Conservation (phyloP, 75 land plant genomes). For the Chamaecyparis obtusa region DNA sequence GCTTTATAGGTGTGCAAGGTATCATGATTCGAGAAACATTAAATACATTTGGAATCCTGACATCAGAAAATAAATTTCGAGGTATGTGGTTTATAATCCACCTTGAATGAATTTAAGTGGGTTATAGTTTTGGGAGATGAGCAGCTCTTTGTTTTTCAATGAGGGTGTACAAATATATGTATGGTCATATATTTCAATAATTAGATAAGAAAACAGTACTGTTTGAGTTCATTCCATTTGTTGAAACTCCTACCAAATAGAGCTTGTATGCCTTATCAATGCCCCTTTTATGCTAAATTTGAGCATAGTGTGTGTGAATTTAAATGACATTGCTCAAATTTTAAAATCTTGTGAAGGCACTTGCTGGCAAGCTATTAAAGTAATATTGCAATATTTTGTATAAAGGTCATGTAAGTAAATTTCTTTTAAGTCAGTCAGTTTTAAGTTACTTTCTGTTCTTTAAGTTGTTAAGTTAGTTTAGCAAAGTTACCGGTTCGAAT, state of each 20-base stretch:
- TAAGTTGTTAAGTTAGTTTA: no score
- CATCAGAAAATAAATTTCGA: slow-evolving; percentile 59
- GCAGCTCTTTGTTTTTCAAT: neutral
- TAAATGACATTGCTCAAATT: neutral
- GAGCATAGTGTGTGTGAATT: neutral
- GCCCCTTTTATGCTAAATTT: neutral
- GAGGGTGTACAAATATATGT: neutral
- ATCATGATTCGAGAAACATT: slow-evolving; percentile 87
- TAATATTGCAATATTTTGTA: no score
- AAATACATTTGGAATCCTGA: slow-evolving; percentile 84
- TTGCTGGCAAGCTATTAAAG: neutral
- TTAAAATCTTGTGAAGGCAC: neutral
- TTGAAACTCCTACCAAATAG: neutral
- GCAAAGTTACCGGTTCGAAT: no score
- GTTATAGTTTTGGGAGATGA: neutral
- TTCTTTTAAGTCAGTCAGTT: no score
- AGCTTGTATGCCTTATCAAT: neutral
- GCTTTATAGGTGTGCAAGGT: slow-evolving; percentile 56
- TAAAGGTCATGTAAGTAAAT: no score
- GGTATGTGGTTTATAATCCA: slow-evolving; percentile 30
- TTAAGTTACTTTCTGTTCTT: no score
- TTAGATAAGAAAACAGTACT: neutral
- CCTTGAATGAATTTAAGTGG: neutral
- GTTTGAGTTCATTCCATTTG: neutral
- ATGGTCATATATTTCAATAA: neutral